Evolutionary conservation across 768 basidiomycete genomes (phyloP).

Genomic region (Chalciporus pseudorubinellus): DNA sequence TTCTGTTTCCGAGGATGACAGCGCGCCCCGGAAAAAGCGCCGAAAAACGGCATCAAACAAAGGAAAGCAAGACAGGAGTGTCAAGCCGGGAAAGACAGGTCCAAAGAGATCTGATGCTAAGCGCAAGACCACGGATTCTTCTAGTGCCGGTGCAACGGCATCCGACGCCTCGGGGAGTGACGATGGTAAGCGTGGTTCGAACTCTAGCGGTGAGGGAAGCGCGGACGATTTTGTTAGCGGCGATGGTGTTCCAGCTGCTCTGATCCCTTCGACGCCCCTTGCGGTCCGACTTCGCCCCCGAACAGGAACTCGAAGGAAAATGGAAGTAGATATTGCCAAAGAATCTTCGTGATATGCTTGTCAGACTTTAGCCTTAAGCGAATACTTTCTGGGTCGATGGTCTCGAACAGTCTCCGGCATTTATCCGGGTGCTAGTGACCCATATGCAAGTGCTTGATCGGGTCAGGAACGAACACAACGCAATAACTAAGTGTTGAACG

Average conservation of each 20-base stretch:
- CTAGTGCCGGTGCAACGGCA: not conserved
- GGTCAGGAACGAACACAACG: not conserved
- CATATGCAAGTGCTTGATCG: not conserved
- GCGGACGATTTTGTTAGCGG: slow-evolving; percentile 19
- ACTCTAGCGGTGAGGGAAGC: slow-evolving; percentile 12
- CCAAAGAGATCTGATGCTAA: not conserved
- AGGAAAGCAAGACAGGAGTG: slow-evolving; percentile 3
- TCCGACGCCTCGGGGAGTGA: not conserved
- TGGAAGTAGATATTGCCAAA: slow-evolving; percentile 11
- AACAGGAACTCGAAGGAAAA: slow-evolving; percentile 33
- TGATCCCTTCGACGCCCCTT: slow-evolving; percentile 21
- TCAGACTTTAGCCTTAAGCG: slow-evolving; percentile 3
- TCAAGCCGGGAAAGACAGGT: not conserved
- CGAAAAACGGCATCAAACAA: slow-evolving; percentile 21
- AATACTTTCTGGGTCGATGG: slow-evolving; percentile 3
- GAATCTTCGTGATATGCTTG: slow-evolving; percentile 4
- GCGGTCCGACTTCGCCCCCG: slow-evolving; percentile 41
- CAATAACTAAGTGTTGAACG: not conserved
- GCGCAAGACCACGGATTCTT: not conserved
- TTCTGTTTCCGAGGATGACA: slow-evolving; percentile 26
- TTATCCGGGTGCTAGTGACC: slow-evolving; percentile 3
- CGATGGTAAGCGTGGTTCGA: not conserved
- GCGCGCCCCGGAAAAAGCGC: slow-evolving; percentile 32
- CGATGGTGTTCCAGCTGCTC: not conserved
- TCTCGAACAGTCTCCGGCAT: not conserved